A percentile compares a stretch with the other conserved stretches of the same genome.
phyloP scores from a whole-genome alignment of 306 rosid species.

The Fragaria nilgerrensis region DNA sequence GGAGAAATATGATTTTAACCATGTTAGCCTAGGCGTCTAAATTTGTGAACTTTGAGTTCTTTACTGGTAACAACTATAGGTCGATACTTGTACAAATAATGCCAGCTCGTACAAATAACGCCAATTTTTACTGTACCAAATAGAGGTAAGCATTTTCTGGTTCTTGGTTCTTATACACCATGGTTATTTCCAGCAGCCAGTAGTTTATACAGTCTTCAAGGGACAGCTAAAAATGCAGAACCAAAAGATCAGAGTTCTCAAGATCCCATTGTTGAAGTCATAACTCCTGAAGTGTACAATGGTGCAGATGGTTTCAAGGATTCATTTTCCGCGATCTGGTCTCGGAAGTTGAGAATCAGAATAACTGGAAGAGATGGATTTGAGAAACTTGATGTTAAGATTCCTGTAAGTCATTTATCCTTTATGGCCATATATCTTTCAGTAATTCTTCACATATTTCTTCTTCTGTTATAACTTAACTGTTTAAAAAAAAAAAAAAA shows the following conservation, averaged over 20 bases:
- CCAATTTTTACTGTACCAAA: background rate
- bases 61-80: background rate
- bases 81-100: background rate
- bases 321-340: conserved; percentile 79
- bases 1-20: background rate
- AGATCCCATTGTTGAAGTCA: conserved; percentile 79
- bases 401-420: conserved; percentile 71
- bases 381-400: conserved; percentile 80
- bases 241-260: conserved; percentile 60
- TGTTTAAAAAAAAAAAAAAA: too few relatives aligned
- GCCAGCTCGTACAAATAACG: background rate
- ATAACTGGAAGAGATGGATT: conserved; percentile 88
- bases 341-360: conserved; percentile 78
- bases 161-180: conserved; percentile 37
- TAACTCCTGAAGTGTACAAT: conserved; percentile 90
- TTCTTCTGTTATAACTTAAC: background rate
- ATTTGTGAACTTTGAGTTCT: background rate
- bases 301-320: conserved; percentile 66
- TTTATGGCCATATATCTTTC: conserved; percentile 5
- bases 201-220: conserved; percentile 60
- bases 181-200: conserved; percentile 71
- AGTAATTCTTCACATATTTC: background rate
- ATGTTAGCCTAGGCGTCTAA: background rate
- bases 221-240: conserved; percentile 56
- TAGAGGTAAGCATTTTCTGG: conserved; percentile 14